Evolutionary conservation across 306 rosid genomes (phyloP).

Genomic region (Astragalus membranaceus): DNA sequence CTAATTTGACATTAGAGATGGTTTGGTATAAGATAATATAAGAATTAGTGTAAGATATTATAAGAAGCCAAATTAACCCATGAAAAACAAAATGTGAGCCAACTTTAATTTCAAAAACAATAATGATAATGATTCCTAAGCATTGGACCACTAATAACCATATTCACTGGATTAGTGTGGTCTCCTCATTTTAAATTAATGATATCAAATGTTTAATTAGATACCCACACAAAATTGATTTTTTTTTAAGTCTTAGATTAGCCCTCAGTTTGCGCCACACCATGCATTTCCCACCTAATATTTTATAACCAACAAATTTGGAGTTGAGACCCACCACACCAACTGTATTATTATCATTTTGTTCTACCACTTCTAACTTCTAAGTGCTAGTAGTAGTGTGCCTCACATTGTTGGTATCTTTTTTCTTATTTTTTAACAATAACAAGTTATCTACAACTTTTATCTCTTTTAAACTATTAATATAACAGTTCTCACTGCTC

Average conservation of each 20-base stretch:
- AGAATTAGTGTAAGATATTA: neutral
- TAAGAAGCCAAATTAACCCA: neutral
- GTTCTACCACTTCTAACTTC: neutral
- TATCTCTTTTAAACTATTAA: neutral
- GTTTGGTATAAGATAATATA: neutral
- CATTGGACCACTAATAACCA: conserved; percentile 26
- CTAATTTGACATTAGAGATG: neutral
- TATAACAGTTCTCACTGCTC: too few species aligned
- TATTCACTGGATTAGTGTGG: conserved; percentile 8
- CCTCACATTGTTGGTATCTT: conserved; percentile 12
- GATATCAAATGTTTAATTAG: neutral
- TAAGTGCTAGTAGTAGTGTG: conserved; percentile 4
- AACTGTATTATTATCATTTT: conserved; percentile 24
- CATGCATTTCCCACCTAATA: too few species aligned
- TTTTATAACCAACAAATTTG: too few species aligned
- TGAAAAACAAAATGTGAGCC: neutral
- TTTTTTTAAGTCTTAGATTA: too few species aligned
- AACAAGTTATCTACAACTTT: neutral
- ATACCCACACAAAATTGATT: too few species aligned
- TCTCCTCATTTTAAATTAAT: conserved; percentile 12
- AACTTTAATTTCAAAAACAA: neutral
- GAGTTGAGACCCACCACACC: conserved; percentile 25
- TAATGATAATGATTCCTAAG: neutral
- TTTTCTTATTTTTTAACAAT: neutral
- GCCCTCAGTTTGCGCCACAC: too few species aligned